Conservation (phyloP, 129 eudicot genomes). For the Helianthus annuus region HanXRQr2.0-SUNRISE NC_035442.2:179347405-179347904, state of each 20-base stretch:
- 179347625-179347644: conserved; percentile 30
- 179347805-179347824: neutral
- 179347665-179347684: conserved; percentile 23
- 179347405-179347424: neutral
- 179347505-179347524: conserved; percentile 12
- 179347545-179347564: conserved; percentile 19
- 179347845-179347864: too few species aligned
- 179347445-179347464: neutral
- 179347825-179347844: too few species aligned
- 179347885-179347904: too few species aligned
- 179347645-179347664: conserved; percentile 32
- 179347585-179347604: conserved; percentile 30
- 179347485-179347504: conserved; percentile 20
- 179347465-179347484: neutral
- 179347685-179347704: neutral
- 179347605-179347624: conserved; percentile 32
- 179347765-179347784: conserved; percentile 1
- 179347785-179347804: neutral
- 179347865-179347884: too few species aligned
- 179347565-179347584: conserved; percentile 7
- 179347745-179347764: neutral
- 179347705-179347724: conserved; percentile 6
- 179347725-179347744: neutral
- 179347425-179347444: conserved; percentile 4
- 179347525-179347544: neutral